Evolutionary conservation across 257 asterid genomes (phyloP).

Genomic region (Agastache rugosa): DNA sequence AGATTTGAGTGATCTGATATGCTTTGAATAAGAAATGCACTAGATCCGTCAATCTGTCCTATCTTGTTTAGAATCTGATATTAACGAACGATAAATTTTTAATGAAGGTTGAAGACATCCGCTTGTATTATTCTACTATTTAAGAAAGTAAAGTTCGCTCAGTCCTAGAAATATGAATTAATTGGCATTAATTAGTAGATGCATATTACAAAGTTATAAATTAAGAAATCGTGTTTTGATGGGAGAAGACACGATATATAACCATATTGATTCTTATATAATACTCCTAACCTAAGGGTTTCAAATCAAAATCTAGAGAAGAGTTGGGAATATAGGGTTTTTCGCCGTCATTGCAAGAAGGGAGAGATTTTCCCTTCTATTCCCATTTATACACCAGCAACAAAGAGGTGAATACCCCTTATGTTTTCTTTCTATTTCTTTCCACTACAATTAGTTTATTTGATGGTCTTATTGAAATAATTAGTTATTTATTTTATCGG

Average conservation of each 20-base stretch:
- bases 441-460: background rate
- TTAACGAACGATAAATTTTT: background rate
- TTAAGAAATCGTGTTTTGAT: slow-evolving; percentile 1
- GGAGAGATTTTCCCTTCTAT: background rate
- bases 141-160: background rate
- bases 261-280: background rate
- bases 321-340: slow-evolving; percentile 25
- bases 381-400: slow-evolving; percentile 7
- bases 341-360: background rate
- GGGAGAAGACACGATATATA: background rate
- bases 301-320: background rate
- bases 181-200: background rate
- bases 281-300: background rate
- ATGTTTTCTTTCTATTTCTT: slow-evolving; percentile 7
- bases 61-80: background rate
- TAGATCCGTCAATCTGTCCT: background rate
- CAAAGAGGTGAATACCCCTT: background rate
- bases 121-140: background rate
- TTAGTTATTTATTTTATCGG: background rate
- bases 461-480: slow-evolving; percentile 10
- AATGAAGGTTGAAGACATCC: background rate
- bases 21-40: background rate
- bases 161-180: background rate
- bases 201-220: background rate
- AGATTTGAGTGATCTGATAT: background rate